A percentile compares a stretch with the other conserved stretches of the same genome.
These are phyloP conservation scores for Arthrobotrys pseudoclavata DNA, from an alignment of 2,329 filamentous ascomycete genomes.

Conservation along the genomic window DNA sequence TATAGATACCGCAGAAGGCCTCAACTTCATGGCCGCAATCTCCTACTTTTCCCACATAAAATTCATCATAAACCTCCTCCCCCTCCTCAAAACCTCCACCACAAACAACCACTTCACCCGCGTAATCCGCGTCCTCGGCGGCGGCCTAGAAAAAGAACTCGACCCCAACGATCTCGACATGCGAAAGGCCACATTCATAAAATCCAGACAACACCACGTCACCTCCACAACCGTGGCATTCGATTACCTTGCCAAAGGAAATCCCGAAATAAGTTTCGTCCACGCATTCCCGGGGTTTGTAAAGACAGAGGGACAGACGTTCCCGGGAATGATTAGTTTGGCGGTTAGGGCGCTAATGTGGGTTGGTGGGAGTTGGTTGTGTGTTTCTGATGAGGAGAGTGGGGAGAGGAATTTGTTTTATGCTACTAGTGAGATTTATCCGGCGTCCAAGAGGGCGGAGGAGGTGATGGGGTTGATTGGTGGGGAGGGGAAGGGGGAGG, in stretches of 20 bases:
- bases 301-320: constrained; percentile 67
- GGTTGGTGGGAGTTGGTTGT: constrained; percentile 64
- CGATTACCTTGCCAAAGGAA: constrained; percentile 69
- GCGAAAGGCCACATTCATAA: constrained; percentile 66
- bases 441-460: constrained; percentile 25
- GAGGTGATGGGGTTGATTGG: neutral
- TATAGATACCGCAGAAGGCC: constrained; percentile 72
- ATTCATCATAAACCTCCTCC: constrained; percentile 73
- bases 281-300: constrained; percentile 70
- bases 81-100: constrained; percentile 68
- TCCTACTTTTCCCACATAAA: constrained; percentile 73
- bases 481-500: constrained; percentile 37
- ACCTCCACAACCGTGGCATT: constrained; percentile 70
- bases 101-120: constrained; percentile 69
- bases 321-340: constrained; percentile 64
- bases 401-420: constrained; percentile 69
- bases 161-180: constrained; percentile 68
- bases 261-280: constrained; percentile 69
- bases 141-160: constrained; percentile 71
- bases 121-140: constrained; percentile 72
- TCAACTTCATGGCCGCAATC: constrained; percentile 71
- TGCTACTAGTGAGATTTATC: constrained; percentile 66
- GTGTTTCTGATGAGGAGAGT: constrained; percentile 67
- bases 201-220: constrained; percentile 66
- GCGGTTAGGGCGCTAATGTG: constrained; percentile 65